Evolutionary conservation across 169 alveolate species (phyloP), one percentile per base, ranked within the genome.

Genomic region (Cryptosporidium sp.): DNA sequence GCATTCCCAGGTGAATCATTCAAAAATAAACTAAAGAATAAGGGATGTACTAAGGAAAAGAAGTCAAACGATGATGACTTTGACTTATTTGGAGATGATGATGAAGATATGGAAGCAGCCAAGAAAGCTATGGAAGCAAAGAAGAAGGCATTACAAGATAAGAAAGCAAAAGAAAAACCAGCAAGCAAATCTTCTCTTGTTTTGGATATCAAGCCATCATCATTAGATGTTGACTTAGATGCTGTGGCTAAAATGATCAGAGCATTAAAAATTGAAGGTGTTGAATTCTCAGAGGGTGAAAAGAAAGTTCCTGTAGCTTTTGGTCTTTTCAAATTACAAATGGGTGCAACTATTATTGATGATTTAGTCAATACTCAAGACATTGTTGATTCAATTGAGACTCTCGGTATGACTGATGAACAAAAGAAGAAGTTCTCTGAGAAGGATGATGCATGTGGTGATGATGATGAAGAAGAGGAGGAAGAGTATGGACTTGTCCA

Each of bases 151-250:
- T 62, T 80, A 29, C 89, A 80, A 42, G 93, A 86, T 21, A 73
- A 92, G 68, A 75, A 89, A 52, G 92, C 87, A 62, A 91, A 91
- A 48, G 94, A 87, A 39, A 95, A 87, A 26, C 94, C 93, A 69
- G 93, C 95, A 85, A 96, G 94, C 56, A 95, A 94, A 91, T 92
- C 97, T 26, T 91, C 94, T 65, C 93, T 96, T 62, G 91, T 96
- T 86, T 92, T 95, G 68, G 97, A 95, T 52, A 96, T 96, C 16
- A 96, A 95, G 91, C 96, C 96, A 58, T 94, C 89, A 85, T 96
- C 94, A 80, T 92, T 94, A 48, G 94, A 92, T 56, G 92, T 91
- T 51, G 95, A 94, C 80, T 93, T 96, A 35, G 96, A 94, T 69
- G 87, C 84, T 21, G 87, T 94, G 7, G 97, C 97, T 26, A 84